Evolutionary conservation across 139 green algal genomes (phyloP).

Genomic region (Microglena sp.): DNA sequence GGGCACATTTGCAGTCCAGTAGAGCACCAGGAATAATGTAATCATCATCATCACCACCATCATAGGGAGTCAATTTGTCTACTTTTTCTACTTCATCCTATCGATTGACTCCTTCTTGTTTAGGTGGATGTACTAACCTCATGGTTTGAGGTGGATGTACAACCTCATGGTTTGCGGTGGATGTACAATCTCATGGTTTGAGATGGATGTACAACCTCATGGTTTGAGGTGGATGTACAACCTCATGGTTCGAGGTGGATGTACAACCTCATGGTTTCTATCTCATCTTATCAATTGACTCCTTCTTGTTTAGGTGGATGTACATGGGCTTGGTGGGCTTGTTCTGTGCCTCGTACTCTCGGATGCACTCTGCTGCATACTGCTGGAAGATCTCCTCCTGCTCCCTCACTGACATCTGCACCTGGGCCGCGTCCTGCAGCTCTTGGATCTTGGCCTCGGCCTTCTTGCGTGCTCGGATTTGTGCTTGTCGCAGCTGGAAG

Average conservation of each 20-base stretch:
- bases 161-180: no score
- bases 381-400: conserved; percentile 33
- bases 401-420: conserved; percentile 21
- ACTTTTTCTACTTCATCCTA: conserved; percentile 3
- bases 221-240: no score
- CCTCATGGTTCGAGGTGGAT: no score
- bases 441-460: conserved; percentile 39
- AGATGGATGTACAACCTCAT: no score
- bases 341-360: conserved; percentile 40
- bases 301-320: conserved; percentile 28
- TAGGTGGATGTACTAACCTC: conserved; percentile 34
- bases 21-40: no score
- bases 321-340: conserved; percentile 47
- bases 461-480: conserved; percentile 30
- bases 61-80: no score
- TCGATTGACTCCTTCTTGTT: conserved; percentile 19
- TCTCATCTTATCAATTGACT: conserved; percentile 6
- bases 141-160: no score
- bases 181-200: no score
- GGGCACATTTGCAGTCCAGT: no score
- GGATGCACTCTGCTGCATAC: conserved; percentile 46
- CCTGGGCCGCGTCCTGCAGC: conserved; percentile 36
- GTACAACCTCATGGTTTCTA: no score
- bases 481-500: conserved; percentile 43
- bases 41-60: no score